Percentiles rank a stretch among this genome's conserved stretches.
Evolutionary conservation across 352 stramenopile species (phyloP).

Genomic region (Pythium utonaiense): DNA sequence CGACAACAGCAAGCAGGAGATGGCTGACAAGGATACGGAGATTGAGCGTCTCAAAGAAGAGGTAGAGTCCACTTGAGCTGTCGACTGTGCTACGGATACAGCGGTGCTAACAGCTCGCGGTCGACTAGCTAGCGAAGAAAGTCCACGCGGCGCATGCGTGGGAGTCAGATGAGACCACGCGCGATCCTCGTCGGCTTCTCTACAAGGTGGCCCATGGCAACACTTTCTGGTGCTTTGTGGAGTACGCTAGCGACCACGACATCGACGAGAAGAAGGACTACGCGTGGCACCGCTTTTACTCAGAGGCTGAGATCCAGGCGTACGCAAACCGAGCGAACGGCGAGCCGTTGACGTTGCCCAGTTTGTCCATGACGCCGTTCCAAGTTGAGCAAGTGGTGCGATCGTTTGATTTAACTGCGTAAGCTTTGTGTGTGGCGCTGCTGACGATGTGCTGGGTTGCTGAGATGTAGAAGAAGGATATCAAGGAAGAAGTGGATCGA

Average conservation of each 20-base stretch:
- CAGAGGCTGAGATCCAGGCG: constrained; percentile 50
- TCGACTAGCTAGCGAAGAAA: constrained; percentile 28
- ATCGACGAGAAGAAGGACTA: constrained; percentile 60
- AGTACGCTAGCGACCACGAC: constrained; percentile 72
- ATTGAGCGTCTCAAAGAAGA: constrained; percentile 51
- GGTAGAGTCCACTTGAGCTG: constrained; percentile 8
- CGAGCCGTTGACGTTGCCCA: constrained; percentile 59
- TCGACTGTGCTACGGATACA: not conserved
- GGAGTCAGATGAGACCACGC: constrained; percentile 42
- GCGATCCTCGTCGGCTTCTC: constrained; percentile 59
- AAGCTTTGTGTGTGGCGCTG: too few relatives aligned
- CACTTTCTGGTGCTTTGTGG: constrained; percentile 76
- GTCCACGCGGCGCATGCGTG: constrained; percentile 40
- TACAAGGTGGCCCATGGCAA: constrained; percentile 60
- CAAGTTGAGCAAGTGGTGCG: constrained; percentile 74
- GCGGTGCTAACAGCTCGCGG: not conserved
- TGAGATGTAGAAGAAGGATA: constrained; percentile 59
- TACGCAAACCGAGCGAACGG: constrained; percentile 57
- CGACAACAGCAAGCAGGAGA: constrained; percentile 84
- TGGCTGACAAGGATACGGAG: constrained; percentile 56
- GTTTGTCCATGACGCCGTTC: constrained; percentile 64
- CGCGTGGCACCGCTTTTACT: constrained; percentile 71
- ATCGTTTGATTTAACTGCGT: not conserved
- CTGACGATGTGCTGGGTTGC: not conserved
- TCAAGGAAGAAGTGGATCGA: constrained; percentile 79